Conservation (phyloP, 352 stramenopile genomes). For the Pythium folliculosum region DNA sequence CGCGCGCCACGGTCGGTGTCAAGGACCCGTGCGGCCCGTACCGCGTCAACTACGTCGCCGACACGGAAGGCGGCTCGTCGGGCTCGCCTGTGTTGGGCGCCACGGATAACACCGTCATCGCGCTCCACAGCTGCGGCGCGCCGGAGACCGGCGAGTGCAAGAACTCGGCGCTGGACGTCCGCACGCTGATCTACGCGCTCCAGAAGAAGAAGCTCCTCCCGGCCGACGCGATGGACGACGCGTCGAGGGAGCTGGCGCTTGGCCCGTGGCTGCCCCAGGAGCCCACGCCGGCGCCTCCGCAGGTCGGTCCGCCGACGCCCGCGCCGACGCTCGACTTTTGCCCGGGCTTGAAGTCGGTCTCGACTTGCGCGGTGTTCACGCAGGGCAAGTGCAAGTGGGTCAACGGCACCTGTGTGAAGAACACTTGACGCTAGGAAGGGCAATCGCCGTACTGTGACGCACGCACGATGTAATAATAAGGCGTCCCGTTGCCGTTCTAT, state of each 20-base stretch:
- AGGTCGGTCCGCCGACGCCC: constrained; percentile 25
- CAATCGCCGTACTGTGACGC: too few relatives aligned
- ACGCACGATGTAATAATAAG: too few relatives aligned
- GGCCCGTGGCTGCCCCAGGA: constrained; percentile 32
- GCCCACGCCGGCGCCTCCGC: constrained; percentile 16
- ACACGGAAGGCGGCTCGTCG: constrained; percentile 43
- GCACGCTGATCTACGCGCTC: constrained; percentile 37
- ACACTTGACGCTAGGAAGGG: background rate
- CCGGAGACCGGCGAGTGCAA: constrained; percentile 18
- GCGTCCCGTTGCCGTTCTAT: too few relatives aligned
- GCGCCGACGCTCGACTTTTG: constrained; percentile 31
- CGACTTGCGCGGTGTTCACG: constrained; percentile 32
- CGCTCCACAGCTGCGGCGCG: constrained; percentile 49
- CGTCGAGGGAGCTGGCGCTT: constrained; percentile 15
- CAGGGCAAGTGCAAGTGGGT: constrained; percentile 27
- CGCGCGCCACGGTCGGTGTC: constrained; percentile 26
- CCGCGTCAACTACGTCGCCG: constrained; percentile 41
- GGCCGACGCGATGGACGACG: constrained; percentile 30
- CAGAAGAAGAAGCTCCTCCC: constrained; percentile 31
- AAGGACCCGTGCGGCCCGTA: constrained; percentile 33
- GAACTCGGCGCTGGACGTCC: constrained; percentile 39
- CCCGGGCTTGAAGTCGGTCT: constrained; percentile 31
- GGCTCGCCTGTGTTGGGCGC: constrained; percentile 43
- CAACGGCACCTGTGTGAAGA: constrained; percentile 21
- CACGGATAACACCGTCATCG: constrained; percentile 45